Evolutionary conservation across 352 stramenopile genomes (phyloP), one percentile per base, ranked within the genome.

Genomic region (Phytopythium cucurbitacearum): DNA sequence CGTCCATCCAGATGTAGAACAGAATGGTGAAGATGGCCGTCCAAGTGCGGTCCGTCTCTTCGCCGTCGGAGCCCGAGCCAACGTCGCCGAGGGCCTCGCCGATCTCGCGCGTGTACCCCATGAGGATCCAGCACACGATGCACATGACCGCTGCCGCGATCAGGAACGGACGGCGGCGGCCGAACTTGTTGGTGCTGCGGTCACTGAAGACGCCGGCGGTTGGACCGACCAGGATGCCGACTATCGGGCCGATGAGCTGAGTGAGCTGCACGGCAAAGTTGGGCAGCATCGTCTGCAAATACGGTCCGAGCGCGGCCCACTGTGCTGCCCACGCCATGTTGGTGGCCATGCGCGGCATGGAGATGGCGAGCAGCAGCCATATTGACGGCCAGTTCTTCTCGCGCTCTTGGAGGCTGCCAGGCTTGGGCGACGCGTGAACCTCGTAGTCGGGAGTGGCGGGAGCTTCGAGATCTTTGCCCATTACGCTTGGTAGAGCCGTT

Each of bases 1-100:
- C 65, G 46, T 87, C 73, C 73, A 85, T 87, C 71, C 76, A 87
- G 8, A 71, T 57, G 64, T 87, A 85, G 58, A 80, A 83, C 42
- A 83, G 56, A 13, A 85, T 62, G 6, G 67, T 83, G 41, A 85
- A 57, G 13, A 80, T 44, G 1, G 71, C 65, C 0, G 76, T 87
- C 66, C 65, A 85, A 4, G 59, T 62, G 33, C 68, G 73, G 35
- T 73, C 59, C 7, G 48, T 71, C 34, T 52, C 16, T 7, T 55
- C 48, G 7, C 62, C 68, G 3, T 60, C 59, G 12, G 54, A 48
- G 10, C 63, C 65, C 16, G 60, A 48, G 2, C 64, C 63, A n/a
- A 67, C 59, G 48, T 87, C 76, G 3, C 76, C 76, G 7, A 80
- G 56, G 4, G 71, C 69, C 46, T 81, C 67, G 13, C 76, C 73